Base-by-base conservation (phyloP, 176 grass and related monocot genomes). In the Oryza nivara region DNA sequence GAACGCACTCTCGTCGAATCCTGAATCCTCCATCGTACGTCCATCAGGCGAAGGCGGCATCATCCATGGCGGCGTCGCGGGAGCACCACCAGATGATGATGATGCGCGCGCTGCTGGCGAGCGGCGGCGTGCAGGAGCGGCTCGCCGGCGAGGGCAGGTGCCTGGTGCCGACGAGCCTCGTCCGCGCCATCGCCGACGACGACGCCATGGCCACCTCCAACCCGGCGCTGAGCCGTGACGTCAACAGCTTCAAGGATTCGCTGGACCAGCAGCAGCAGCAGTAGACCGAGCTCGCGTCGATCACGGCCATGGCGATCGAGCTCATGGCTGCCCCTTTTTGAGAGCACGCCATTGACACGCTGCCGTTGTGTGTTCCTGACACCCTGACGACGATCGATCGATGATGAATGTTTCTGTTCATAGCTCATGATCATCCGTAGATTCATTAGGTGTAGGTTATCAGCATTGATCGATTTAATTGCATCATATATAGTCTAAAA, bases 81-180 rank as follows among this genome's bases (percentile, higher is more conserved):
- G 46, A 67, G 22, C 72, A 86, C 48, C 60, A 82, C 48, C 67
- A 82, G 12, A 87, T 30, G 28, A 30, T 30, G 28, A 30, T 30
- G 28, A 30, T 94, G 88, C 77, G 67, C 65, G 28, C 75, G 73
- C 76, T 97, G 74, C 88, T 94, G n/a, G 45, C 1, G n/a, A 54
- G 66, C 47, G 65, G 77, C 58, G 44, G 49, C 38, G 60, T 92
- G 78, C 95, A 94, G 46, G 80, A 89, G 65, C 83, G 81, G 40
- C 80, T 97, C 47, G 88, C 82, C 9, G 86, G 75, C 8, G 83
- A 89, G 77, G 92, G 84, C 71, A 89, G 28, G 84, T 92, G 95
- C 77, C 58, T 92, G 81, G 88, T 92, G 76, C 88, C 92, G 43
- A 91, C 40, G 41, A 84, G 40, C 15, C 60, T 92, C 35, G 84